Evolutionary conservation across 345 rosid species (phyloP), one percentile per base, ranked within the genome.

Genomic region (Moricandia moricandioides): DNA sequence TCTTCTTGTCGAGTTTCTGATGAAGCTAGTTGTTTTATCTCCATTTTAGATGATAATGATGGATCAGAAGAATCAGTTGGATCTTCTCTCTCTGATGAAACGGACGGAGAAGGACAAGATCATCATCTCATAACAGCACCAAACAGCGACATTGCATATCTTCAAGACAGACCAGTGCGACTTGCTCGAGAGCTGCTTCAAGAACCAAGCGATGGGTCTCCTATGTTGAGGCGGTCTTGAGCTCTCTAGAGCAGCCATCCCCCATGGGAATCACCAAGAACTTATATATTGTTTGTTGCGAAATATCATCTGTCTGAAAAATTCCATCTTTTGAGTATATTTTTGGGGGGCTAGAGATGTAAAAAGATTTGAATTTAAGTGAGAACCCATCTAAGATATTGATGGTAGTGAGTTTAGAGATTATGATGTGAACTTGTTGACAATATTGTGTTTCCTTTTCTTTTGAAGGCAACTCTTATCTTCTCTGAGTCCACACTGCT

Each of bases 81-180:
- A 65, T 88, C 96, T 14, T 86, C 89, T 30, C 59, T 76, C 13
- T 69, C 88, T 49, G 73, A 26, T 10, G 89, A 77, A 45, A 88
- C 90, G n/a, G 94, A 85, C 73, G 96, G 80, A 74, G 93, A 85
- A 79, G 91, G 82, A 65, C 74, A 84, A 61, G 84, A 84, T 83
- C 96, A 92, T 77, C 93, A 87, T 82, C 86, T 92, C 79, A 85
- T 92, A 80, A 81, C 86, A 51, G 65, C 77, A 62, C 85, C 92
- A 17, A 86, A 88, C 69, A 89, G 90, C 16, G 89, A 91, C 62
- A 76, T 89, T 64, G 89, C 89, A 21, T 88, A 86, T 74, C 74
- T 89, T 57, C 81, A 81, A 79, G 96, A 90, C 35, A 87, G 84
- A 77, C 87, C 93, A 16, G 81, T 86, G 65, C 80, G 87, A 76